Conservation (phyloP, 352 stramenopile genomes). For the Globisporangium nunn region DNA sequence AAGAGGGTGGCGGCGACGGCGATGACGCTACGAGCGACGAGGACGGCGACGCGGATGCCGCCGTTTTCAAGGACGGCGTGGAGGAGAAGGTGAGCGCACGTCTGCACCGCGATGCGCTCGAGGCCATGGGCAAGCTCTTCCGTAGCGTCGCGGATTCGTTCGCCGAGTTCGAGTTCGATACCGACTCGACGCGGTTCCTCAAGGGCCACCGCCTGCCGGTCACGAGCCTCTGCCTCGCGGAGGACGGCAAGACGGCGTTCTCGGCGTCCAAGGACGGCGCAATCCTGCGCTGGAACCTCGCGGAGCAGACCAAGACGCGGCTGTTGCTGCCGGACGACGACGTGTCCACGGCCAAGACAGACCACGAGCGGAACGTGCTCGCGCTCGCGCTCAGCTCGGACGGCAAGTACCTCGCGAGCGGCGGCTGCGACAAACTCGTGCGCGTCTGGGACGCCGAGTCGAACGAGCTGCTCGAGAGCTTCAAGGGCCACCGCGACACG, state of each 20-base stretch:
- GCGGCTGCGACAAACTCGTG: constrained; percentile 88
- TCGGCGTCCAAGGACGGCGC: constrained; percentile 91
- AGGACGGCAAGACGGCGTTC: constrained; percentile 87
- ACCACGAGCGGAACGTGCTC: constrained; percentile 79
- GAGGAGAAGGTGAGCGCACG: constrained; percentile 70
- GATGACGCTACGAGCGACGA: constrained; percentile 28
- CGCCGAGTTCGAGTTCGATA: constrained; percentile 77
- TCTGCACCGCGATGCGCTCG: constrained; percentile 79
- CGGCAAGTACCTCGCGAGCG: constrained; percentile 88
- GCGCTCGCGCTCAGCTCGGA: constrained; percentile 87
- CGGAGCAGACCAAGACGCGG: constrained; percentile 67
- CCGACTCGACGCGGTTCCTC: constrained; percentile 68
- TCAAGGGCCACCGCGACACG: constrained; percentile 86
- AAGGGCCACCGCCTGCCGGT: constrained; percentile 74
- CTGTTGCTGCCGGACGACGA: constrained; percentile 59
- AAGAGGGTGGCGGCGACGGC: constrained; percentile 34
- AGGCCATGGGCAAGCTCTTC: constrained; percentile 85
- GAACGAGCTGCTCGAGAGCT: constrained; percentile 78
- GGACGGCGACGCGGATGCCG: constrained; percentile 27
- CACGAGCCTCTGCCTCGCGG: constrained; percentile 83
- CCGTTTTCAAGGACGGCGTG: constrained; percentile 25
- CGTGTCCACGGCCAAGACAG: constrained; percentile 49
- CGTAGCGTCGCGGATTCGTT: constrained; percentile 77
- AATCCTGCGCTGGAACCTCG: constrained; percentile 86
- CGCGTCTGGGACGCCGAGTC: constrained; percentile 84